Base-by-base conservation (phyloP, 2,329 filamentous ascomycete species). In the Colletotrichum horii region DNA sequence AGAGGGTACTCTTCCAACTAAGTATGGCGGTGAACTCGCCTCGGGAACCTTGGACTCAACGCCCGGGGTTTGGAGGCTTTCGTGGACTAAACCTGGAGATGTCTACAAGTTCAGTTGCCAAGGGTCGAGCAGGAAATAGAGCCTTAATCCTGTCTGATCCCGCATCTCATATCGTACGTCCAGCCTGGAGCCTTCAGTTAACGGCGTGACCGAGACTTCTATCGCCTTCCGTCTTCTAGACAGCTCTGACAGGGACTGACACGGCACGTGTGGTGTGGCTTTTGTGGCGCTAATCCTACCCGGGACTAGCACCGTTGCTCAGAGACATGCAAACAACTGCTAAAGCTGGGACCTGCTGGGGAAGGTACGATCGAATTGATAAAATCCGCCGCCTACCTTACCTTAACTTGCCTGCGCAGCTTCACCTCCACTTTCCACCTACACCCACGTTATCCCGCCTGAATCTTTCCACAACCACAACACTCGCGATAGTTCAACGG, bases 311-410 rank as follows among this genome's bases (percentile, higher is more conserved):
- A 69, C 28, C 15, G 55, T 61, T 74, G 32, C 74, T 34, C 61
- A 66, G 66, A 74, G 36, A 66, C 58, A 26, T 69, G 75, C 68
- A 66, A 69, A 72, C 56, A 52, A 66, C 48, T 75, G 56, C 67
- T 43, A 68, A 72, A 76, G 75, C 66, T 66, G 69, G 68, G 62
- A 70, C 70, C 71, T 65, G 62, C 71, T 65, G 62, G 56, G 71
- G 68, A 75, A 74, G 74, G 71, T 77, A 70, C 75, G 65, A 76
- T 75, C 66, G 58, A 67, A 68, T 48, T 65, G 56, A 76, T 76
- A 76, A 77, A 74, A 73, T 58, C 73, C 65, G 52, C 61, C 62
- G 66, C 36, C 58, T 61, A 61, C 58, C 58, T 61, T 34, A 19
- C 16, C 58, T 48, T 22, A 11, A n/a, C 38, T 55, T 69, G 70